Evolutionary conservation across 139 green algal species (phyloP), one percentile per base, ranked within the genome.

Genomic region (Trebouxia sp.): DNA sequence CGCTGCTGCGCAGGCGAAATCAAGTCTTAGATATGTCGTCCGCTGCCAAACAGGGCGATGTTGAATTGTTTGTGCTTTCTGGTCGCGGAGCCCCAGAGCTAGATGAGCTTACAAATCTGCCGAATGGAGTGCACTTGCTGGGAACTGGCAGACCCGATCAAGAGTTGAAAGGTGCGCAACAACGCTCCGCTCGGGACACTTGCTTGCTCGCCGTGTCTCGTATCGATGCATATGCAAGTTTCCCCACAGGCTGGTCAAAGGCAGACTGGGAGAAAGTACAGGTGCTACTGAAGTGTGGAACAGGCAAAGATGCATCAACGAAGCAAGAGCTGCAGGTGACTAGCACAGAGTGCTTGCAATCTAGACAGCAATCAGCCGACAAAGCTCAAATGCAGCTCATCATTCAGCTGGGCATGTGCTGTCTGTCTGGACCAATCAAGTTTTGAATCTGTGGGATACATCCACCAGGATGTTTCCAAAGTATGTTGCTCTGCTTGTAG

Each of bases 261-360:
- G 55, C 87, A n/a, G 80, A 93, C 17, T 92, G 85, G 85, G 50
- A 22, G 6, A 79, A 39, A 5, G 75, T 93, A 0, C 56, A 90
- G 1, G 87, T 92, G 15, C 62, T 93, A 67, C 84, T 93, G 22
- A 91, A 89, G 37, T 90, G 85, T 30, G 90, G 90, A 4, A 83
- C 89, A 20, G 83, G 80, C n/a, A 85, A 85, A 45, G 86, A 86
- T 22, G 80, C 86, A 0, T 87, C 74, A 5, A 90, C 83, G 56
- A 76, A 80, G 43, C 82, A 86, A 22, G 70, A 92, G 38, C 78
- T 94, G n/a, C 70, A 89, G 82, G 86, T 72, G 32, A 45, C 79
- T 38, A 5, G 85, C 75, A 45, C 39, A 39, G 0, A 15, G 42
- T 17, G 4, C 26, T 22, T 17, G 26, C 3, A 17, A 6, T 58